Evolutionary conservation across 768 basidiomycete genomes (phyloP), one percentile per base, ranked within the genome.

Genomic region (Amanita molliuscula): DNA sequence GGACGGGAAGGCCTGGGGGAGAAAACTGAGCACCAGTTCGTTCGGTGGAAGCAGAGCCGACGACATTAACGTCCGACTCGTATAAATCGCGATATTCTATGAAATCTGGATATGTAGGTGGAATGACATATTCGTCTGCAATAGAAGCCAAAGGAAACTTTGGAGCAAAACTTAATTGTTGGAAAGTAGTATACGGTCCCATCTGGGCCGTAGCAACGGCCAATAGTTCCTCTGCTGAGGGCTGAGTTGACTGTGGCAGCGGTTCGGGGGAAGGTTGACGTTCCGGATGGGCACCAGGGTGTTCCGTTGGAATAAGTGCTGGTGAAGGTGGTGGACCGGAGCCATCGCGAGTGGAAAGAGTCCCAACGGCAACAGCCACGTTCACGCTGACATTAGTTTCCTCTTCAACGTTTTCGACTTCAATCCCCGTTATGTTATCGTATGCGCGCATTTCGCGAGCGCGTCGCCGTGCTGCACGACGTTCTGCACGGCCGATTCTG

Each of bases 171-270:
- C 73, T 75, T 13, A 95, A 69, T 66, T 95, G 91, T 60, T 93
- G 92, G 68, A 95, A 94, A 6, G 89, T 93, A 16, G 87, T 89
- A 62, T 93, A 95, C 26, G 89, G 80, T 16, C 88, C 86, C 65
- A 82, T 79, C 50, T 84, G 81, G 6, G 83, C 74, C 2, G 81
- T 79, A 33, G 83, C 79, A 6, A 87, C 67, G 10, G 82, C 71
- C 2, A 82, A 63, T 16, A 87, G 64, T 52, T 90, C 88, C 1
- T 77, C 65, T 13, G 76, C 74, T 3, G 74, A 64, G 16, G 71
- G 59, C 15, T 55, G 41, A 4, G 71, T 62, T 1, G 67, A 57
- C 5, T 71, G 49, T 25, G 62, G 62, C 16, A 63, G 53, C 13
- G 65, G 54, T 23, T 77, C 75, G 4, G 66, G 66, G 2, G 66